Base-by-base conservation (phyloP, 129 eudicot genomes). In the Lactuca saligna region DNA sequence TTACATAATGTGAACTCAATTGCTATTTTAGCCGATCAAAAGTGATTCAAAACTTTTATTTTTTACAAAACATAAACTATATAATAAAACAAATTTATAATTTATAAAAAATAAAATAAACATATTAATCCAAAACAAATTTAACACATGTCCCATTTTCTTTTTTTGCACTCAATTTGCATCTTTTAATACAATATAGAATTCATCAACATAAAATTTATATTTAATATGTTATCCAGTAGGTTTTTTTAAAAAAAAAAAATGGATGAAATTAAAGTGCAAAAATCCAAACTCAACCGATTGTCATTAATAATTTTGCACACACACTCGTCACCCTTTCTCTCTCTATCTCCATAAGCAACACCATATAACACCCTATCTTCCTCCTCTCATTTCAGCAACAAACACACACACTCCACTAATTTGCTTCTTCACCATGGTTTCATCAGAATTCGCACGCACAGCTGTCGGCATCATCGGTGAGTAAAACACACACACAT, bases 391-490 rank as follows among this genome's bases (percentile, higher is more conserved):
- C 75, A 69, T 39, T 25, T 39, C 75, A 70, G 3, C 33, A 42
- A 17, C 34, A 35, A 32, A 15, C 70, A 8, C 53, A 8, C 53
- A 16, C 67, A 37, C 67, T 38, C 17, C 25, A 2, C 49, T 6
- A 5, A 33, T 6, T 33, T 69, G 14, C 2, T 31, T 7, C 60
- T 15, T 33, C 75, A 59, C 75, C 75, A 79, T 79, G 83, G 61
- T 79, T 54, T 73, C 83, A 31, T 63, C 79, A 66, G 79, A 79
- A 4, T 3, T 68, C 4, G 71, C 70, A 61, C 83, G 78, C 70
- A 79, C 83, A 17, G 41, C 74, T 10, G 69, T 73, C 56, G 83
- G 83, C 42, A 44, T 79, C 12, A 14, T 79, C 46, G 83, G 82
- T 78, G 38, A 29, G 75, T 54, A 38, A 50, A 8, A 12, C 53